phyloP scores from a whole-genome alignment of 148 eudicot genomes.

The Rhododendron vialii region DNA sequence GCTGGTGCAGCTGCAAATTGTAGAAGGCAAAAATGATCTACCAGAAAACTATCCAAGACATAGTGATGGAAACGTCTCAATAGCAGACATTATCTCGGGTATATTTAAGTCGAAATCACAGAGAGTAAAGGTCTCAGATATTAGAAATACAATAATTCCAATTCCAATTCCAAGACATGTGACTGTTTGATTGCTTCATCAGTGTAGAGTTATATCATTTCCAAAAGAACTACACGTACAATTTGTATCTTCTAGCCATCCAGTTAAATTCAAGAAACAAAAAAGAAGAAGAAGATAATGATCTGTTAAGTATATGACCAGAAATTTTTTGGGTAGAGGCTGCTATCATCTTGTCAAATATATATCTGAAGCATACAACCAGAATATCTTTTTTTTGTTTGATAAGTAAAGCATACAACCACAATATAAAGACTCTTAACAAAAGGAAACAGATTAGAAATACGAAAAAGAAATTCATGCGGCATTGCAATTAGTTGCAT shows the following conservation, averaged over 20 bases:
- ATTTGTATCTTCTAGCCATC: background rate
- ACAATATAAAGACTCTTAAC: background rate
- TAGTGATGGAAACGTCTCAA: background rate
- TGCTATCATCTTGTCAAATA: background rate
- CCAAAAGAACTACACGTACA: background rate
- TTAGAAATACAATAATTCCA: background rate
- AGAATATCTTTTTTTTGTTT: background rate
- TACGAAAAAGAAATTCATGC: background rate
- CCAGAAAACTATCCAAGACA: background rate
- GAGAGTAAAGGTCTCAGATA: background rate
- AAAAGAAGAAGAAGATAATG: background rate
- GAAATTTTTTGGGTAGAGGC: background rate
- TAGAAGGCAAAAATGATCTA: constrained; percentile 9
- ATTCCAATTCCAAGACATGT: background rate
- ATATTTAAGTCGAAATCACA: background rate
- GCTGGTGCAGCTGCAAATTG: constrained; percentile 35
- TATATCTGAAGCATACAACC: background rate
- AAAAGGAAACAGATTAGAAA: background rate
- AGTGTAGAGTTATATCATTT: background rate
- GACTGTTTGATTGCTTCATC: background rate
- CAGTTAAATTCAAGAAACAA: background rate
- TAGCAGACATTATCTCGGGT: background rate
- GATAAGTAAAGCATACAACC: background rate
- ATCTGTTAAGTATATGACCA: background rate
- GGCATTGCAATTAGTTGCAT: background rate